Base-by-base conservation (phyloP, 495 filamentous ascomycete species). In the Apodospora peruviana region DNA sequence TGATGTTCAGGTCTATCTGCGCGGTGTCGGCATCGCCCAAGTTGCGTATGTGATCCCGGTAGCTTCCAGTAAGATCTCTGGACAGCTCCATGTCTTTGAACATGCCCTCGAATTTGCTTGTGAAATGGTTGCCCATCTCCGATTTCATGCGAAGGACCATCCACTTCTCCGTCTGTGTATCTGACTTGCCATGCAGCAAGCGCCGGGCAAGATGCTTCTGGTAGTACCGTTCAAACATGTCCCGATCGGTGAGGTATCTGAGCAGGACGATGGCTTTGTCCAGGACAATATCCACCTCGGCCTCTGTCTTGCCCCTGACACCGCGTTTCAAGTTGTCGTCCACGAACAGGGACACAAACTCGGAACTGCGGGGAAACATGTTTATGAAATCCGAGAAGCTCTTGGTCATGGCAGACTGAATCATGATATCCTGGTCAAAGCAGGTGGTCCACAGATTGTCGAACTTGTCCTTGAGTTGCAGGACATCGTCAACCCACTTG, bases 121-220 rank as follows among this genome's bases (percentile, higher is more conserved):
- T 97, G 64, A 99, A 99, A 42, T 86, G 81, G 55, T 95, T 95
- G 24, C 93, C 93, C 40, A 97, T 80, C 64, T 96, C 91, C 55
- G 90, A 77, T 71, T 95, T 96, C 88, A 99, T 94, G 49, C 91
- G 84, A 2, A 83, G 86, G 40, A 97, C 94, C 85, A 99, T 95
- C 53, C 91, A 85, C 59, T 91, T 87, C 69, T 99, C 93, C 0
- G 85, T 85, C 60, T 86, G 86, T 58, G 87, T 94, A 48, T 90
- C 79, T 1, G 90, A 88, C 43, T 90, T 90, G 55, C 84, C 83
- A 77, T 89, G 87, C 18, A 99, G 71, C 35, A 99, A 69, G 12
- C 94, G 80, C 45, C 85, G 81, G 25, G 87, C 89, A 0, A 99
- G 77, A 70, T 99, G 93, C 62, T 95, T 97, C 72, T 97, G 96